Conservation (phyloP, 805 yeast species). For the Kuraishia molischiana region DNA sequence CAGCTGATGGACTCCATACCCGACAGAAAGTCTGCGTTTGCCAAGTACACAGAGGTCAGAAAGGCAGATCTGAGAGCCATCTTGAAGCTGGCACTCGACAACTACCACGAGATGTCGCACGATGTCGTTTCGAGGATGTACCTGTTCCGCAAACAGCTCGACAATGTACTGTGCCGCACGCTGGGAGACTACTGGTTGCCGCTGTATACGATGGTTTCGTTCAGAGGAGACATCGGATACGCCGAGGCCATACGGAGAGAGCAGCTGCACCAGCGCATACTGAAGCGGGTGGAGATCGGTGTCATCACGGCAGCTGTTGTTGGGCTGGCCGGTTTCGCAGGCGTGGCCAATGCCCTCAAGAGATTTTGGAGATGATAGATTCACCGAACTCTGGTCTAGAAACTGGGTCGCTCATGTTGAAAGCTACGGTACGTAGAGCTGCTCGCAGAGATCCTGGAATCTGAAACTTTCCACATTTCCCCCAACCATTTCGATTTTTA, state of each 20-base stretch:
- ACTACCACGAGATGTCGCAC: slow-evolving; percentile 82
- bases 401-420: too few species aligned
- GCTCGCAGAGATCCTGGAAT: too few species aligned
- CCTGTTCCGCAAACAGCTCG: slow-evolving; percentile 57
- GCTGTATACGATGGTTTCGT: slow-evolving; percentile 85
- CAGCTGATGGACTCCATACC: slow-evolving; percentile 30
- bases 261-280: slow-evolving; percentile 41
- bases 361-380: not conserved
- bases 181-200: slow-evolving; percentile 71
- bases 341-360: not conserved
- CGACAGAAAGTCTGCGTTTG: slow-evolving; percentile 40
- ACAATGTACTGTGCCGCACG: slow-evolving; percentile 48
- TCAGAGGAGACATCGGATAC: slow-evolving; percentile 74
- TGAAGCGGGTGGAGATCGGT: slow-evolving; percentile 21
- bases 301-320: slow-evolving; percentile 7
- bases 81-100: slow-evolving; percentile 66
- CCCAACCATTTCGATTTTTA: too few species aligned
- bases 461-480: too few species aligned
- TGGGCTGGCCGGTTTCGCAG: slow-evolving; percentile 6
- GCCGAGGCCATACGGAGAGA: slow-evolving; percentile 52
- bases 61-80: slow-evolving; percentile 67
- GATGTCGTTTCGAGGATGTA: slow-evolving; percentile 57
- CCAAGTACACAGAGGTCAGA: slow-evolving; percentile 42
- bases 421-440: too few species aligned
- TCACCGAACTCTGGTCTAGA: too few species aligned